These are phyloP conservation scores for Hypomyces perniciosus DNA, from an alignment of 2,329 filamentous ascomycete species.

Conservation along the genomic window DNA sequence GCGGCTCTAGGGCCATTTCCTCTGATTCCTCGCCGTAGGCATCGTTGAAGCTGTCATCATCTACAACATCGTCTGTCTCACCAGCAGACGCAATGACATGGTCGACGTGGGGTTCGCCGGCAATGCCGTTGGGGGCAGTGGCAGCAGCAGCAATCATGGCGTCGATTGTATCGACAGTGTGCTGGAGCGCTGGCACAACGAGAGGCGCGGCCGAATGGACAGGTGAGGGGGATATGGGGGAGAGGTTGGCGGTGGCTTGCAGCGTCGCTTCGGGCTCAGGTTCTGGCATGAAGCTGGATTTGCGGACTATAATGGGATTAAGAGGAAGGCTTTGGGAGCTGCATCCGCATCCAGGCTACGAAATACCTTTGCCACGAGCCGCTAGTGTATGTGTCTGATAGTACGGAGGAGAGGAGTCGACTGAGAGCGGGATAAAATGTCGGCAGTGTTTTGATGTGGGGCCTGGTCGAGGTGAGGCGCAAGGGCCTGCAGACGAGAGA, in stretches of 20 bases:
- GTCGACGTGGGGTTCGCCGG: conserved; percentile 26
- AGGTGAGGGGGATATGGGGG: conserved; percentile 45
- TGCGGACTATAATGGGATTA: not conserved
- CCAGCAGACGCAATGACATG: conserved; percentile 28
- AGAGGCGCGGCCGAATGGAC: conserved; percentile 41
- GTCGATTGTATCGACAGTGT: conserved; percentile 46
- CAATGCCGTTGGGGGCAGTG: conserved; percentile 22
- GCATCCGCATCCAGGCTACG: not conserved
- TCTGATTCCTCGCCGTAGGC: conserved; percentile 38
- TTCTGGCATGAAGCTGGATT: conserved; percentile 9
- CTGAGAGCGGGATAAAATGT: conserved; percentile 7
- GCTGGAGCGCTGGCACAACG: conserved; percentile 45
- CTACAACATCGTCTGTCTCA: conserved; percentile 34
- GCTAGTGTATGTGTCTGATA: not conserved
- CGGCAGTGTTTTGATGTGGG: conserved; percentile 11
- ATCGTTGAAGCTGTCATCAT: conserved; percentile 44
- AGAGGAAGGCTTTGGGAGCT: not conserved
- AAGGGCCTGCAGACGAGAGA: conserved; percentile 5
- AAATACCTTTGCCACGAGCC: not conserved
- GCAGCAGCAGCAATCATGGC: conserved; percentile 37
- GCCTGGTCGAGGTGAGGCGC: not conserved
- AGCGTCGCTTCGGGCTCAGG: conserved; percentile 38
- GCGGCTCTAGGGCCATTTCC: conserved; percentile 23
- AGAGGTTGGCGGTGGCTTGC: conserved; percentile 48
- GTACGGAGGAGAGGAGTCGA: not conserved